Base-by-base conservation (phyloP, 2,329 filamentous ascomycete species). In the Hirsutella thompsonii region DNA sequence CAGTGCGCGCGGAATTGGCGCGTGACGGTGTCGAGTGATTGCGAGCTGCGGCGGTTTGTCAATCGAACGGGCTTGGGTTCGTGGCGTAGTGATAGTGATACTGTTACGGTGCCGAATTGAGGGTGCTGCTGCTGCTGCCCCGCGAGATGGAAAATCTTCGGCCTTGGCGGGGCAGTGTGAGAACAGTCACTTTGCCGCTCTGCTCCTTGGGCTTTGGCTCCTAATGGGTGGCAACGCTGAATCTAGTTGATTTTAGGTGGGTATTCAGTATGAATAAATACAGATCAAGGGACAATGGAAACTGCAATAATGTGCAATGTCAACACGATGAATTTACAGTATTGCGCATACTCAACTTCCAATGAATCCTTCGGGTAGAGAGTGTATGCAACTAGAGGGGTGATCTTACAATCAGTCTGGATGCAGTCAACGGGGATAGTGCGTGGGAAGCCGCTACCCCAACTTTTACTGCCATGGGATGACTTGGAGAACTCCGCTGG, bases 61-160 rank as follows among this genome's bases (percentile, higher is more conserved):
- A n/a, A 16, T 19, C 3, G 11, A 34, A 11, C 14, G 16, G 32
- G n/a, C 32, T n/a, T 34, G 14, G n/a, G 8, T 19, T 9, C 8
- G 6, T 34, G 14, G n/a, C 14, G 32, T 8, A 4, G 32, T n/a
- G n/a, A n/a, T n/a, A n/a, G n/a, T n/a, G 32, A 9, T 14, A 9
- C 14, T 26, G 11, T 26, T 11, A 16, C 14, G 32, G 14, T 34
- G 32, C 14, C 14, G 14, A 18, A 14, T 14, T 16, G 32, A 19
- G 32, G 32, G 9, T 34, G 32, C 4, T 32, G 36, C 38, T 26
- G 23, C 6, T 26, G 23, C 6, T 26, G 23, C 36, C 44, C 33
- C n/a, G 36, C 40, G 19, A 10, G 8, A 14, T 43, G 48, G 48
- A 42, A 49, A 49, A 48, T 44, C 48, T 42, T 48, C 46, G 46